phyloP scores from a whole-genome alignment of 2,329 filamentous ascomycete species.

The Simplicillium sp. region DNA sequence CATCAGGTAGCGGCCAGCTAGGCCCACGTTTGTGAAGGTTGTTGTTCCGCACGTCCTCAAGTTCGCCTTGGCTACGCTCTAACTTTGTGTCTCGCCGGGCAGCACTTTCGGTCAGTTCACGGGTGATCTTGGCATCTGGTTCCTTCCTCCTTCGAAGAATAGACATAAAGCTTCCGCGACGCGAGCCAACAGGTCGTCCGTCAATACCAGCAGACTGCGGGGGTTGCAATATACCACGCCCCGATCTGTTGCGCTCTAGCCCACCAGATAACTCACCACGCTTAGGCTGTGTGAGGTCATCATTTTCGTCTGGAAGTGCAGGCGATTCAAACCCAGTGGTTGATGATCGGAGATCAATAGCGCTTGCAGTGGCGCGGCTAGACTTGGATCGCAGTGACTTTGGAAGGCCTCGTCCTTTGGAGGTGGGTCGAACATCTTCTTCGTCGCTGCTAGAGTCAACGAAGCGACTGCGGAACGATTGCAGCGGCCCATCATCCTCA shows the following conservation, averaged over 20 bases:
- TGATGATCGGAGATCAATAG: conserved; percentile 16
- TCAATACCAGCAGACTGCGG: conserved; percentile 12
- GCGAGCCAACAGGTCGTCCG: conserved; percentile 20
- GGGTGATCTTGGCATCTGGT: conserved; percentile 40
- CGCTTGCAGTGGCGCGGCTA: conserved; percentile 9
- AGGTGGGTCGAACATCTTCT: conserved; percentile 12
- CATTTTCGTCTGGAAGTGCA: conserved; percentile 46
- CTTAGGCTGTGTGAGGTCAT: conserved; percentile 27
- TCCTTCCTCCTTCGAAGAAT: conserved; percentile 56
- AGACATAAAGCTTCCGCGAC: conserved; percentile 43
- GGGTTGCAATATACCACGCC: conserved; percentile 23
- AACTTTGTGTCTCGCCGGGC: conserved; percentile 53
- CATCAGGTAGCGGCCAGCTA: conserved; percentile 23
- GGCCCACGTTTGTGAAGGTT: conserved; percentile 17
- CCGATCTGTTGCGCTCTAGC: conserved; percentile 32
- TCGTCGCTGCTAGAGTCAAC: conserved; percentile 65
- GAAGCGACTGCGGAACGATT: conserved; percentile 49
- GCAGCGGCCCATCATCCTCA: conserved; percentile 34
- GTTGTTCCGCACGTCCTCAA: conserved; percentile 33
- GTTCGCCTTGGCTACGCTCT: conserved; percentile 47
- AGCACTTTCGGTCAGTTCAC: conserved; percentile 44
- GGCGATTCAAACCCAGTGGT: conserved; percentile 51
- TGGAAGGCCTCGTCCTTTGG: conserved; percentile 10
- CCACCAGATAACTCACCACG: conserved; percentile 7
- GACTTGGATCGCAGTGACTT: conserved; percentile 13